phyloP scores from a whole-genome alignment of 441 rosid genomes.

The Theobroma grandiflorum region DNA sequence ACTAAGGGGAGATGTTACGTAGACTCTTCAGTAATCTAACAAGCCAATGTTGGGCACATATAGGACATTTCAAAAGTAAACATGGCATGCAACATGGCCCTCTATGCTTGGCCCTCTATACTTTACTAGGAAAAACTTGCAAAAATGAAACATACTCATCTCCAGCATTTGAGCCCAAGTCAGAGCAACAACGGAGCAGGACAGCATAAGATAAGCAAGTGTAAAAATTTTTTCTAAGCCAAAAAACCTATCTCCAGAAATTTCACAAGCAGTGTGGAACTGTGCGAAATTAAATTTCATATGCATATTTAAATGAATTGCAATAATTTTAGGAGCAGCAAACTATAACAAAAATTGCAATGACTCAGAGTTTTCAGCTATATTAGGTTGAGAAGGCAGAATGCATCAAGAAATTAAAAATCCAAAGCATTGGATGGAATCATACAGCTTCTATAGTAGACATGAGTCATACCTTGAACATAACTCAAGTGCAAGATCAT shows the following conservation, averaged over 20 bases:
- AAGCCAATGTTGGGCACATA: neutral
- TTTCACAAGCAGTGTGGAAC: neutral
- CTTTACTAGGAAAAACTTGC: neutral
- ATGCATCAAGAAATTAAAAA: constrained; percentile 16
- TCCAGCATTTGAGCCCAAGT: neutral
- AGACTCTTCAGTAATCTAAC: neutral
- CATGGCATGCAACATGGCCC: neutral
- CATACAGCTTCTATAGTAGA: constrained; percentile 13
- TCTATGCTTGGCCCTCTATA: neutral
- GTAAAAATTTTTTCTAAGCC: neutral
- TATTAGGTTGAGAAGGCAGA: neutral
- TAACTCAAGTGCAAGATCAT: constrained; percentile 86
- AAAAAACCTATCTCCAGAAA: neutral
- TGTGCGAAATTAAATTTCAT: constrained; percentile 20
- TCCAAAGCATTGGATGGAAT: constrained; percentile 17
- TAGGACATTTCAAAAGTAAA: neutral
- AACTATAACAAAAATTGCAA: constrained; percentile 10
- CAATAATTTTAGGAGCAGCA: neutral
- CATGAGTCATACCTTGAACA: constrained; percentile 73
- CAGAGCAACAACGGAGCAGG: neutral
- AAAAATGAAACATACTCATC: neutral
- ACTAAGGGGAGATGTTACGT: neutral
- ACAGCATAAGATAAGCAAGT: neutral
- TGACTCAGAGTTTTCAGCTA: constrained; percentile 19
- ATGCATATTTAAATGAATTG: constrained; percentile 16